phyloP scores from a whole-genome alignment of 371 early-diverging fungal species.

The Mucor piriformis region DNA sequence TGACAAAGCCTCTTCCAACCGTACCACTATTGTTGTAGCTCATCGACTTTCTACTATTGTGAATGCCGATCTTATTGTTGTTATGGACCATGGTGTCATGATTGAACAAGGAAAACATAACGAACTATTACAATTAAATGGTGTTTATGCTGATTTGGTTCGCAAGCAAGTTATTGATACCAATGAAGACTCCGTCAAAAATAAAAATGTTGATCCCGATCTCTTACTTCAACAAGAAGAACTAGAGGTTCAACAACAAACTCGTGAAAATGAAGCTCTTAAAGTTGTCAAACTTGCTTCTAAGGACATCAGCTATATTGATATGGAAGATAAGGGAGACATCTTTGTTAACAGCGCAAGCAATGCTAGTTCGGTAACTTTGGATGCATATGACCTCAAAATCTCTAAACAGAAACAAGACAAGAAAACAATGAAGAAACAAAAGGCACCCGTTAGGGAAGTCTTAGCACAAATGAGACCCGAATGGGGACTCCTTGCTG shows the following conservation, averaged over 20 bases:
- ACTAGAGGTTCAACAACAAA: slow-evolving; percentile 22
- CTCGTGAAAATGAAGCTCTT: slow-evolving; percentile 6
- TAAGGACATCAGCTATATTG: not conserved
- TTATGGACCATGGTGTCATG: slow-evolving; percentile 69
- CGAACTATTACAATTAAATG: slow-evolving; percentile 41
- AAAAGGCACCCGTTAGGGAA: slow-evolving; percentile 7
- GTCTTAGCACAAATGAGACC: slow-evolving; percentile 25
- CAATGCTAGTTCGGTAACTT: too few species aligned
- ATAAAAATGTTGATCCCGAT: not conserved
- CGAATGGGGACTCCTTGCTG: slow-evolving; percentile 35
- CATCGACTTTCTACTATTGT: slow-evolving; percentile 81
- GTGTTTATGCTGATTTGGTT: slow-evolving; percentile 53
- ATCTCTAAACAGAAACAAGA: slow-evolving; percentile 39
- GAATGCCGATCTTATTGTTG: slow-evolving; percentile 80
- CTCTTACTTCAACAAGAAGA: slow-evolving; percentile 8
- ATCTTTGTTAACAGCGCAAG: not conserved
- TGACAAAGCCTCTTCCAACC: slow-evolving; percentile 67
- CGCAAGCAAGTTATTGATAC: slow-evolving; percentile 39
- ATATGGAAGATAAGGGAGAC: not conserved
- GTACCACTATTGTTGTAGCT: slow-evolving; percentile 90
- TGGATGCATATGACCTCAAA: slow-evolving; percentile 44
- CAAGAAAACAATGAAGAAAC: slow-evolving; percentile 36
- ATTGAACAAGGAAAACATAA: slow-evolving; percentile 72
- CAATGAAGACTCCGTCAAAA: not conserved
- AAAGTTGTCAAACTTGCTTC: not conserved